Conservation (phyloP, 1,284 basidiomycete genomes). For the Fomitiporia mediterranea region DNA sequence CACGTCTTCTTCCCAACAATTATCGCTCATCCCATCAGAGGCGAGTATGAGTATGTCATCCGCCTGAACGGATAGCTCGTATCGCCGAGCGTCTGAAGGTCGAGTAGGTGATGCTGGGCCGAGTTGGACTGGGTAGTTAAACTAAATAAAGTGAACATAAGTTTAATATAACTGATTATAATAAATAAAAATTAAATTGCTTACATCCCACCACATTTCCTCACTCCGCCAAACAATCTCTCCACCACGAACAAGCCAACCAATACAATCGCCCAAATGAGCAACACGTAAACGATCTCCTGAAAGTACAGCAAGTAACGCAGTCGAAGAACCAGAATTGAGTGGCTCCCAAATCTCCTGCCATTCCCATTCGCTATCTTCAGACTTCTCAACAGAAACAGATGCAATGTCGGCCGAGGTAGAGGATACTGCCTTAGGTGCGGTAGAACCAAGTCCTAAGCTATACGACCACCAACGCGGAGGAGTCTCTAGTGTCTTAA, state of each 20-base stretch:
- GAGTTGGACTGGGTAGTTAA: slow-evolving; percentile 90
- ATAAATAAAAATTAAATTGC: slow-evolving; percentile 28
- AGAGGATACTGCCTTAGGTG: neutral
- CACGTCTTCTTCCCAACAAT: slow-evolving; percentile 93
- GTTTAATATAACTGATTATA: slow-evolving; percentile 12
- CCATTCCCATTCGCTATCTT: neutral
- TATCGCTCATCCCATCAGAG: slow-evolving; percentile 89
- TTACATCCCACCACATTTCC: slow-evolving; percentile 88
- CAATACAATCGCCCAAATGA: slow-evolving; percentile 90
- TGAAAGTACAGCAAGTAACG: slow-evolving; percentile 55
- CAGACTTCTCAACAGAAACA: neutral
- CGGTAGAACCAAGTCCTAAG: neutral
- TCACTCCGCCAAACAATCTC: slow-evolving; percentile 82
- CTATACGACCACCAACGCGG: slow-evolving; percentile 12
- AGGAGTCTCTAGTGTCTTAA: neutral
- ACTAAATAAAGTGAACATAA: slow-evolving; percentile 36
- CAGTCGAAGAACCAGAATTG: slow-evolving; percentile 62
- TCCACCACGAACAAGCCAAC: slow-evolving; percentile 77
- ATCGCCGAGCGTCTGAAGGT: slow-evolving; percentile 69
- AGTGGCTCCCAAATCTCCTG: slow-evolving; percentile 33
- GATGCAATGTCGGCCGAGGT: neutral
- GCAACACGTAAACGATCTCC: slow-evolving; percentile 44
- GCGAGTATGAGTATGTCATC: slow-evolving; percentile 90
- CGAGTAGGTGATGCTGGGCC: slow-evolving; percentile 72
- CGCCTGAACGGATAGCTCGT: slow-evolving; percentile 73